Evolutionary conservation across 495 filamentous ascomycete species (phyloP).

Genomic region (Penicillium silybi): DNA sequence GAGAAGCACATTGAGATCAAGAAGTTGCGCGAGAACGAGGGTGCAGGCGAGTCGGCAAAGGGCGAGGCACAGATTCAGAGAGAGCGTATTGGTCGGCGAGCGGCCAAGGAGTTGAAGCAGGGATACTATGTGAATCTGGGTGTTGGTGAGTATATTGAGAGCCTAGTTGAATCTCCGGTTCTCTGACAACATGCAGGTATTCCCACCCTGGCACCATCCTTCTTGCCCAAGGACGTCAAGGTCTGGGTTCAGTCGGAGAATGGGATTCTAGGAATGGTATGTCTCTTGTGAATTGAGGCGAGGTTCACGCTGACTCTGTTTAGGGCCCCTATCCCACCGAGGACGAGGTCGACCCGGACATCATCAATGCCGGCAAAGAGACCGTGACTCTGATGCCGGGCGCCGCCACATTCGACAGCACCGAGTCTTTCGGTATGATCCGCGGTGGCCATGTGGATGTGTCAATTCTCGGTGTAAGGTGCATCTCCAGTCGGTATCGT

Average conservation of each 20-base stretch:
- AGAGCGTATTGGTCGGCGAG: constrained; percentile 75
- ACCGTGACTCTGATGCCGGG: constrained; percentile 82
- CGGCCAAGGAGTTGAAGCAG: constrained; percentile 90
- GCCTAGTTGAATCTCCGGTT: background rate
- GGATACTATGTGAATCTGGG: constrained; percentile 93
- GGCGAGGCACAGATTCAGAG: constrained; percentile 65
- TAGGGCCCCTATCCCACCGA: constrained; percentile 78
- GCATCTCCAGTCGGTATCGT: background rate
- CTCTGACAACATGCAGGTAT: constrained; percentile 42
- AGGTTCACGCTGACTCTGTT: constrained; percentile 5
- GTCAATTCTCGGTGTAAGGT: constrained; percentile 70
- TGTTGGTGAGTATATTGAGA: constrained; percentile 63
- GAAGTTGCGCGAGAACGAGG: constrained; percentile 62
- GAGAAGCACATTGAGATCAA: constrained; percentile 80
- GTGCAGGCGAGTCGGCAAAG: constrained; percentile 48
- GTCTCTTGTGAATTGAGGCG: background rate
- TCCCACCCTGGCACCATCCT: constrained; percentile 82
- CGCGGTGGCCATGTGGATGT: constrained; percentile 81
- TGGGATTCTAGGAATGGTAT: constrained; percentile 74
- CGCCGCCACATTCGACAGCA: constrained; percentile 76
- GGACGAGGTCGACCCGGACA: constrained; percentile 77
- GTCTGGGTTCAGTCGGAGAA: constrained; percentile 91
- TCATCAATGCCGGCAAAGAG: constrained; percentile 94
- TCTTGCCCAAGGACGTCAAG: constrained; percentile 69
- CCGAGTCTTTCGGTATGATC: constrained; percentile 94